Percentiles rank a stretch among this genome's conserved stretches.
Conservation (phyloP, 1,139 yeast species). For the Magnusiomyces tetraspermus region DNA sequence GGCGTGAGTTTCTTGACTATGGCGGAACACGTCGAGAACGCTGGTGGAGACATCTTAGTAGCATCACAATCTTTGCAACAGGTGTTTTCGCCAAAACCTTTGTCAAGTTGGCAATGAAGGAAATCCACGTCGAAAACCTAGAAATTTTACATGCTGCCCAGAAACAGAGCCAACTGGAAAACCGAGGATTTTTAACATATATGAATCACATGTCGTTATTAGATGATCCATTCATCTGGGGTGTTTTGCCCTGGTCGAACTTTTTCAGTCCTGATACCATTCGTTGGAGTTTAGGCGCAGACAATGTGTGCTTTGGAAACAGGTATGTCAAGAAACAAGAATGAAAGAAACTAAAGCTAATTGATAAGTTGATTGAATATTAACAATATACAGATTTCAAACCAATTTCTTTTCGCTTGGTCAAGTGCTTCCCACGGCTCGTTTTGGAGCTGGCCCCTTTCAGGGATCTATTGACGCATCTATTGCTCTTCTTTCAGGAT, state of each 20-base stretch:
- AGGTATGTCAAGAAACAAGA: slow-evolving; percentile 19
- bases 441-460: slow-evolving; percentile 90
- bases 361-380: too few species aligned
- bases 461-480: slow-evolving; percentile 89
- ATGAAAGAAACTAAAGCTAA: too few species aligned
- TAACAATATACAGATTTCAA: slow-evolving; percentile 11
- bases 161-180: slow-evolving; percentile 50
- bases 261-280: slow-evolving; percentile 56
- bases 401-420: slow-evolving; percentile 68
- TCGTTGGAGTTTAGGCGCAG: slow-evolving; percentile 94
- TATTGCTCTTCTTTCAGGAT: slow-evolving; percentile 60
- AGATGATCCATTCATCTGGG: slow-evolving; percentile 90
- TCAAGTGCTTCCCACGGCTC: slow-evolving; percentile 69
- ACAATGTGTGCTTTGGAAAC: slow-evolving; percentile 74
- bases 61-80: slow-evolving; percentile 58
- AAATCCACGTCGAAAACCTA: slow-evolving; percentile 45
- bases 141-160: slow-evolving; percentile 59
- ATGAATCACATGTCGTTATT: slow-evolving; percentile 95
- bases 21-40: slow-evolving; percentile 39
- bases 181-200: slow-evolving; percentile 71
- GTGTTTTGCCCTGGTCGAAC: slow-evolving; percentile 58
- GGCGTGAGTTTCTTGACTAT: slow-evolving; percentile 66
- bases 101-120: slow-evolving; percentile 51
- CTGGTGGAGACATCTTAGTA: slow-evolving; percentile 61
- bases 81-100: slow-evolving; percentile 58